Evolutionary conservation across 169 alveolate genomes (phyloP).

Genomic region (Eimeria maxima): DNA sequence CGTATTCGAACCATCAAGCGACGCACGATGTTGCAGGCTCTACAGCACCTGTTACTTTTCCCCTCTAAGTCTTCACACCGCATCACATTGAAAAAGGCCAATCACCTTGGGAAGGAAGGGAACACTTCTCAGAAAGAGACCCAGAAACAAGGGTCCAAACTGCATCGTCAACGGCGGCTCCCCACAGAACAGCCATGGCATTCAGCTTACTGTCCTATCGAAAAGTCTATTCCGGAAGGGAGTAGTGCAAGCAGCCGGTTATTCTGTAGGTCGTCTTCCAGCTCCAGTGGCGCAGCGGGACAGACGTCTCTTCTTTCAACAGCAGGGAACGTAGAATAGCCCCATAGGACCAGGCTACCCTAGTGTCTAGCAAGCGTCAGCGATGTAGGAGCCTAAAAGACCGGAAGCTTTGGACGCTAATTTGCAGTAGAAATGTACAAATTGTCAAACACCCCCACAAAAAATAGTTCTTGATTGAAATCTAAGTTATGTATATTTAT

Average conservation of each 20-base stretch:
- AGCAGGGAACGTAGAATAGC: neutral
- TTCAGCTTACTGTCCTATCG: neutral
- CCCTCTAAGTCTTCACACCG: neutral
- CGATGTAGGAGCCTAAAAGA: neutral
- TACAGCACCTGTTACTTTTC: slow-evolving; percentile 23
- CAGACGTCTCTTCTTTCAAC: neutral
- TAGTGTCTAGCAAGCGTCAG: neutral
- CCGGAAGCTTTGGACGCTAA: neutral
- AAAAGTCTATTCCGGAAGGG: neutral
- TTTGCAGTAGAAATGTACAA: too few relatives aligned
- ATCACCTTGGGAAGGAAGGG: neutral
- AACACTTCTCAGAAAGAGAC: neutral
- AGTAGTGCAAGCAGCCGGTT: neutral
- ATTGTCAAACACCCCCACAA: neutral
- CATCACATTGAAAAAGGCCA: neutral
- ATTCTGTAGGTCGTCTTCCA: neutral
- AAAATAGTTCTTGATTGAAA: neutral
- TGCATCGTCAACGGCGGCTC: neutral
- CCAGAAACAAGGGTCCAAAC: neutral
- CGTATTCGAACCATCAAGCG: neutral
- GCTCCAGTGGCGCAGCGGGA: neutral
- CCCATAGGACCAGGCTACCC: neutral
- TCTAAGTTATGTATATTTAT: neutral
- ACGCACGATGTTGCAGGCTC: slow-evolving; percentile 7
- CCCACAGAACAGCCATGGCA: neutral